These are phyloP conservation scores for Suillus occidentalis DNA, from an alignment of 768 basidiomycete species.

Conservation along the genomic window DNA sequence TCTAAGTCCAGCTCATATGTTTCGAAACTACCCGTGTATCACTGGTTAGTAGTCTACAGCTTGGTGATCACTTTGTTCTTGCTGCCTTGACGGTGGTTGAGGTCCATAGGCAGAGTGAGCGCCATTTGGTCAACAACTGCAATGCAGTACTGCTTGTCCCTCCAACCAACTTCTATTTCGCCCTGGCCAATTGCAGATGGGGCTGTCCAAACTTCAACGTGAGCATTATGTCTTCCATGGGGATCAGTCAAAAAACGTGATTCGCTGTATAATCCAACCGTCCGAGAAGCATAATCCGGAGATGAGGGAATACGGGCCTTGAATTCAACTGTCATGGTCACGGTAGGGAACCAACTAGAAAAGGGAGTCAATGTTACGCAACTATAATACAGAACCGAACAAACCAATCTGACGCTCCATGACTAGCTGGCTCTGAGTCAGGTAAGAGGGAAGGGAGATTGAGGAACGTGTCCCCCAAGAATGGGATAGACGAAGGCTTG, in stretches of 20 bases:
- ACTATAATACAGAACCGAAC: constrained; percentile 3
- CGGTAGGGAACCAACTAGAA: constrained; percentile 61
- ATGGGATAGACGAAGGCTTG: constrained; percentile 48
- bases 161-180: constrained; percentile 46
- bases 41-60: constrained; percentile 15
- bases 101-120: constrained; percentile 37
- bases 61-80: constrained; percentile 14
- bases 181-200: constrained; percentile 55
- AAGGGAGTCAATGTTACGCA: background rate
- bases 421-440: constrained; percentile 39
- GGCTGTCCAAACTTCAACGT: constrained; percentile 67
- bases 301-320: constrained; percentile 57
- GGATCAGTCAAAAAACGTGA: constrained; percentile 55
- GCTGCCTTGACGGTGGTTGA: constrained; percentile 26
- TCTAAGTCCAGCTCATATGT: background rate
- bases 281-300: constrained; percentile 43
- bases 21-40: background rate
- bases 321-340: constrained; percentile 62
- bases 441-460: constrained; percentile 51
- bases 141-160: constrained; percentile 62
- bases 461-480: constrained; percentile 55
- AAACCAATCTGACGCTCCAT: constrained; percentile 13
- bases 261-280: constrained; percentile 55
- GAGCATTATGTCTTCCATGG: constrained; percentile 55
- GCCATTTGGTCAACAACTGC: constrained; percentile 64